These are phyloP conservation scores for Skeletonema costatum DNA, from an alignment of 108 stramenopile species.

Conservation along the genomic window DNA sequence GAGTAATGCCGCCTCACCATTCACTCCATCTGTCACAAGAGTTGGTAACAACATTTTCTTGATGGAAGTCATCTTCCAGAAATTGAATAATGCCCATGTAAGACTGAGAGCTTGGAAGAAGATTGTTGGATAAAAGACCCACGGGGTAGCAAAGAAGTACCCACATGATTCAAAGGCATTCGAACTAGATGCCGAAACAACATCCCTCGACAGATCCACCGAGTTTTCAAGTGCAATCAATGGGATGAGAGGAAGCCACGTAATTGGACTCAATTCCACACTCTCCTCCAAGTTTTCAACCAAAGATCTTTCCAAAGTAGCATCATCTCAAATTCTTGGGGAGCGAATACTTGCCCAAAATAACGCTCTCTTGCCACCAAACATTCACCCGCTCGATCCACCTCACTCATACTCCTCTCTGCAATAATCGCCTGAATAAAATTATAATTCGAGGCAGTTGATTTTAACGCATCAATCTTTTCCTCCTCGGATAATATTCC, in stretches of 20 bases:
- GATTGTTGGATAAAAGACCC: conserved; percentile 25
- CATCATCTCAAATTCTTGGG: conserved; percentile 23
- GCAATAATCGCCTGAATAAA: background rate
- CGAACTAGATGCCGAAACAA: conserved; percentile 29
- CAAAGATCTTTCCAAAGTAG: conserved; percentile 48
- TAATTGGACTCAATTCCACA: conserved; percentile 31
- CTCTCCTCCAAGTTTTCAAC: conserved; percentile 42
- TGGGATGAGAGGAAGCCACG: conserved; percentile 47
- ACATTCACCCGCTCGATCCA: conserved; percentile 26
- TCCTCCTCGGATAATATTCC: conserved; percentile 38
- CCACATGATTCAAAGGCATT: conserved; percentile 46
- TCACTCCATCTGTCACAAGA: conserved; percentile 20
- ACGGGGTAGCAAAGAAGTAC: conserved; percentile 33
- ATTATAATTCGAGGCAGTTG: background rate
- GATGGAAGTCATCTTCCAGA: conserved; percentile 45
- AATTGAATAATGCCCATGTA: conserved; percentile 43
- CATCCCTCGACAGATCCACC: conserved; percentile 33
- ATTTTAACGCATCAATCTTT: conserved; percentile 19
- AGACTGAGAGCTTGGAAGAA: conserved; percentile 8
- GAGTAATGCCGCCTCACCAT: conserved; percentile 23
- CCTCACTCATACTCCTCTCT: conserved; percentile 1
- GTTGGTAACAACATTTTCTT: conserved; percentile 45
- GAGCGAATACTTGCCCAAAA: conserved; percentile 13
- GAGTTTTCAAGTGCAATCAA: conserved; percentile 38
- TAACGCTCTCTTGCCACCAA: conserved; percentile 38